Evolutionary conservation across 805 yeast species (phyloP).

Genomic region (Hanseniaspora meyeri): DNA sequence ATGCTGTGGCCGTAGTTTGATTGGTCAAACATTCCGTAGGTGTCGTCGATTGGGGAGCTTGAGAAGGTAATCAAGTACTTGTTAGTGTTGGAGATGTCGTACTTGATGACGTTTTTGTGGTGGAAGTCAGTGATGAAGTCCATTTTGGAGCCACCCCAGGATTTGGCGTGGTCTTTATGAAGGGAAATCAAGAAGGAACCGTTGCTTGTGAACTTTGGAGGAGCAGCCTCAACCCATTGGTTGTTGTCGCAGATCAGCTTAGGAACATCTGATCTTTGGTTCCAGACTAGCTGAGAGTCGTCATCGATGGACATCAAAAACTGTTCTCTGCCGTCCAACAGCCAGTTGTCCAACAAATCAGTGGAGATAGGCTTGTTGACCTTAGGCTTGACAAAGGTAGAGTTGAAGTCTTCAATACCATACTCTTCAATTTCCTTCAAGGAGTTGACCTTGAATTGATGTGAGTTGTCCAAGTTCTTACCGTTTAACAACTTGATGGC

Average conservation of each 20-base stretch:
- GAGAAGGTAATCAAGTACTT: slow-evolving; percentile 82
- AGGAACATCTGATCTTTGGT: slow-evolving; percentile 56
- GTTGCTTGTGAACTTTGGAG: slow-evolving; percentile 81
- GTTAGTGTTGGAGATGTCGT: slow-evolving; percentile 89
- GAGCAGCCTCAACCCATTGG: slow-evolving; percentile 71
- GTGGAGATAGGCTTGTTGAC: slow-evolving; percentile 60
- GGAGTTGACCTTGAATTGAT: slow-evolving; percentile 72
- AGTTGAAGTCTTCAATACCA: slow-evolving; percentile 51
- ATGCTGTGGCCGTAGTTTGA: slow-evolving; percentile 87
- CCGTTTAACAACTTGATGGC: slow-evolving; percentile 75
- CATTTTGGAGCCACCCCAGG: slow-evolving; percentile 83
- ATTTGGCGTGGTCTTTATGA: slow-evolving; percentile 88
- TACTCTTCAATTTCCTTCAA: slow-evolving; percentile 71
- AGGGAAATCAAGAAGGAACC: slow-evolving; percentile 80
- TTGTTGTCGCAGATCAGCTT: slow-evolving; percentile 70
- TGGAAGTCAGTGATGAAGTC: slow-evolving; percentile 61
- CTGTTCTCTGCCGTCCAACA: slow-evolving; percentile 92
- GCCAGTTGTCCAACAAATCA: slow-evolving; percentile 81
- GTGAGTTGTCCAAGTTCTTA: slow-evolving; percentile 87
- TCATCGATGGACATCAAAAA: slow-evolving; percentile 68
- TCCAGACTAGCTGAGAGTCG: slow-evolving; percentile 77
- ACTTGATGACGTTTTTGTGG: slow-evolving; percentile 79
- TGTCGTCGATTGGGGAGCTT: slow-evolving; percentile 66
- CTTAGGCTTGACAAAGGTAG: slow-evolving; percentile 57
- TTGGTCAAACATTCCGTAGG: slow-evolving; percentile 68